A percentile compares a stretch with the other conserved stretches of the same genome.
phyloP scores from a whole-genome alignment of 2,329 filamentous ascomycete genomes.

The Hymenoscyphus salicellus region DNA sequence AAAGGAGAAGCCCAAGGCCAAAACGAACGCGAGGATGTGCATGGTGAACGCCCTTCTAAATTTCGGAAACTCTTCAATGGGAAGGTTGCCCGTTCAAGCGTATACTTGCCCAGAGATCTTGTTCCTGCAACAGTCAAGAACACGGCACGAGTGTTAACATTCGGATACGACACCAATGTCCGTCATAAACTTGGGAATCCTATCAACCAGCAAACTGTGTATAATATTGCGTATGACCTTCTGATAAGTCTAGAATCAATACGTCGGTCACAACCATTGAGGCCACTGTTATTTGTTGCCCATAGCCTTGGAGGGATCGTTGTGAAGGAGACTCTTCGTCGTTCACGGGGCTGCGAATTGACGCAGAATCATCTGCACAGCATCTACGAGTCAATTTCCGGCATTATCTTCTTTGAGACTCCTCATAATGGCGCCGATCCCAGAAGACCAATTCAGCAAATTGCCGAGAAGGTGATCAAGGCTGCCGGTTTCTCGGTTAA shows the following conservation, averaged over 20 bases:
- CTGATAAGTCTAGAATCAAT: conserved; percentile 20
- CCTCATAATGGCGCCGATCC: conserved; percentile 67
- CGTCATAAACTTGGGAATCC: conserved; percentile 8
- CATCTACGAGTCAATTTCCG: conserved; percentile 69
- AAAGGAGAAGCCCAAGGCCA: conserved; percentile 14
- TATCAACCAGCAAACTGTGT: conserved; percentile 10
- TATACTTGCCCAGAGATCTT: conserved; percentile 23
- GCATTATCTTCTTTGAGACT: conserved; percentile 71
- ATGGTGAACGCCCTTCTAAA: conserved; percentile 6
- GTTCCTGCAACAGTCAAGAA: conserved; percentile 13
- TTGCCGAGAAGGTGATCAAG: conserved; percentile 13
- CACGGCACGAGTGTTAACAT: conserved; percentile 19
- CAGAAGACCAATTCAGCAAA: conserved; percentile 10
- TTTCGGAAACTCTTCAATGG: conserved; percentile 5
- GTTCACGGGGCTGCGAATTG: conserved; percentile 3
- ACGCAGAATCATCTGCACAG: not conserved
- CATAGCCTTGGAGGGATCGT: conserved; percentile 71
- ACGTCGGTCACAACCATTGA: conserved; percentile 11
- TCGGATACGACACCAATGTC: conserved; percentile 42
- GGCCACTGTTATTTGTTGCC: conserved; percentile 57
- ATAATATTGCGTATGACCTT: conserved; percentile 16
- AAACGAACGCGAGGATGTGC: not conserved
- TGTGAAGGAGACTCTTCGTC: conserved; percentile 51
- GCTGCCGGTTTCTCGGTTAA: conserved; percentile 9
- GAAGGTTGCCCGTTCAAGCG: not conserved